These are phyloP conservation scores for Ophiostoma perfectum DNA, from an alignment of 2,329 filamentous ascomycete genomes.

Conservation along the genomic window DNA sequence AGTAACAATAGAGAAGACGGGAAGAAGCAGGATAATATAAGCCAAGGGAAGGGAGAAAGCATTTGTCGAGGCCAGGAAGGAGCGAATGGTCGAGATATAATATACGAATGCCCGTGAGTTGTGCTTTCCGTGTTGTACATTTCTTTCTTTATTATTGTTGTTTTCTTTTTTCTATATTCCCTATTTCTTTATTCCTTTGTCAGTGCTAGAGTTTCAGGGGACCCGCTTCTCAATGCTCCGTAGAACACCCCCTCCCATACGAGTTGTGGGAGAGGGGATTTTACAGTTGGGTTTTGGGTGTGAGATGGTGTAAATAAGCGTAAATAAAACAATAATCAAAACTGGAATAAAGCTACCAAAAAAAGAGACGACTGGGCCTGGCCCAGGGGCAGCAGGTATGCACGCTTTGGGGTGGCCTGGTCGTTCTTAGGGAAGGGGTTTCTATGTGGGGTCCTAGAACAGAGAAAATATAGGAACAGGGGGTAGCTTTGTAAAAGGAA, in stretches of 20 bases:
- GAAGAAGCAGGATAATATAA: background rate
- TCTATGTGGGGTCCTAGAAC: background rate
- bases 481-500: background rate
- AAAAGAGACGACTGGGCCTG: background rate
- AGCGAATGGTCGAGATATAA: slow-evolving; percentile 1
- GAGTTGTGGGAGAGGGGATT: background rate
- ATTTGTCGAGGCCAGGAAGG: background rate
- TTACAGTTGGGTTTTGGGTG: background rate
- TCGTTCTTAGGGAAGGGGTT: slow-evolving; percentile 1
- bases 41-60: slow-evolving; percentile 1
- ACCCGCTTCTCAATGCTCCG: slow-evolving; percentile 19
- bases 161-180: background rate
- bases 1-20: slow-evolving; percentile 6
- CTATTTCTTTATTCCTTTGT: background rate
- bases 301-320: background rate
- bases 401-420: background rate
- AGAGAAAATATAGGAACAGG: background rate
- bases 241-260: slow-evolving; percentile 11
- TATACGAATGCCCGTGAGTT: slow-evolving; percentile 6
- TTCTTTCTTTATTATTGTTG: background rate
- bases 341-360: background rate
- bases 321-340: background rate
- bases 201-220: slow-evolving; percentile 16
- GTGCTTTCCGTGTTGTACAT: background rate
- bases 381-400: slow-evolving; percentile 1